Conservation (phyloP, 176 grass and related monocot genomes). For the Rhynchospora breviuscula region DNA sequence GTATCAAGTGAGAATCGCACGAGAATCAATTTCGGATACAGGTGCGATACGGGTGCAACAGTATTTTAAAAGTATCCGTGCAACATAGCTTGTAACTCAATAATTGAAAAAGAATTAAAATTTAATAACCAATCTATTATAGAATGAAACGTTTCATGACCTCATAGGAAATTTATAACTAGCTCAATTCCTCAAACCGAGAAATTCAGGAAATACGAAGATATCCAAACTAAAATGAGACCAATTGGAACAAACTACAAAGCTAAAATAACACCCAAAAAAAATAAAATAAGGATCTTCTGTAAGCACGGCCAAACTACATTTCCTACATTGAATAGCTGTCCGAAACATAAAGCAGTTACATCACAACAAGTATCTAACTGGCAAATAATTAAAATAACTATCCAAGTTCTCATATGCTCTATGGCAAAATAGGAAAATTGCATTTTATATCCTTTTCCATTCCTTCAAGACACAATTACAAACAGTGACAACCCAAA, state of each 20-base stretch:
- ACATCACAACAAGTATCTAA: constrained; percentile 9
- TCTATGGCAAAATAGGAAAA: constrained; percentile 6
- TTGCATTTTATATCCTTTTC: constrained; percentile 4
- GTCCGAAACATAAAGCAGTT: background rate
- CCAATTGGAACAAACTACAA: background rate
- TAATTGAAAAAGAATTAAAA: background rate
- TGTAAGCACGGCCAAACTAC: constrained; percentile 6
- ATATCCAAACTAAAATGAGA: background rate
- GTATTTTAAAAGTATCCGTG: too few relatives aligned
- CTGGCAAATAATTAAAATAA: constrained; percentile 12
- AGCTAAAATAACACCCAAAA: background rate
- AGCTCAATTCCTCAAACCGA: background rate
- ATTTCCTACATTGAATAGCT: background rate
- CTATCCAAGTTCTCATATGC: constrained; percentile 9
- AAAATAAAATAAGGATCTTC: background rate
- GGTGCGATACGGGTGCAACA: too few relatives aligned
- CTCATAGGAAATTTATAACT: too few relatives aligned
- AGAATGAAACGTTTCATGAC: background rate
- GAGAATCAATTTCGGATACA: too few relatives aligned
- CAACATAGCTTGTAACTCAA: too few relatives aligned
- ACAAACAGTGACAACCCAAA: constrained; percentile 20
- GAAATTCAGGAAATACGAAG: background rate
- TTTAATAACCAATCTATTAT: background rate
- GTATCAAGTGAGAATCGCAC: too few relatives aligned
- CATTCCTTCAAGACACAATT: constrained; percentile 15